These are phyloP conservation scores for Diaporthe citri DNA, from an alignment of 2,329 filamentous ascomycete species.

Conservation along the genomic window DNA sequence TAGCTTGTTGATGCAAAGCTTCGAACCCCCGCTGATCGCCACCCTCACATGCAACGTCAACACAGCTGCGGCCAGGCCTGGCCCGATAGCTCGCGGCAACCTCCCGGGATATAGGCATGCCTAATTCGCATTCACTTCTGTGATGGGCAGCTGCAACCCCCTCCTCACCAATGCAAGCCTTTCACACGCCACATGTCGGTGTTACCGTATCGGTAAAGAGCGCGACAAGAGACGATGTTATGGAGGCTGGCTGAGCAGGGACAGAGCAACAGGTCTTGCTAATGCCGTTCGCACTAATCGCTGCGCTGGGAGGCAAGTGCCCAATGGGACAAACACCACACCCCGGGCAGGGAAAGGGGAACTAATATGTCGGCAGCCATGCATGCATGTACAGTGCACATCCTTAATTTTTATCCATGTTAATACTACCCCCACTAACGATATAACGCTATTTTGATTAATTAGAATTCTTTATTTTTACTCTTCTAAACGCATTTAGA, in stretches of 20 bases:
- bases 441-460: no score
- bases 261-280: neutral
- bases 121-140: neutral
- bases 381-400: no score
- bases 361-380: neutral
- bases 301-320: neutral
- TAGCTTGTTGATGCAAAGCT: neutral
- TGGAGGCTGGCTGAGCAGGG: neutral
- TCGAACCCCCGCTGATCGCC: constrained; percentile 1
- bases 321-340: neutral
- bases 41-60: neutral
- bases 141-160: neutral
- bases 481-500: no score
- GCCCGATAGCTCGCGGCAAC: constrained; percentile 13
- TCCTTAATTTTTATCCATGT: no score
- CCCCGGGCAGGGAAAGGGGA: neutral
- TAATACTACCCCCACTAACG: no score
- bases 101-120: constrained; percentile 10
- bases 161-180: neutral
- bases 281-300: neutral
- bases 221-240: neutral
- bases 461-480: no score
- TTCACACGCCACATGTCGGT: neutral
- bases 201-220: neutral
- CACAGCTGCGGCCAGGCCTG: neutral